A percentile compares a stretch with the other conserved stretches of the same genome.
These are phyloP conservation scores for Colletotrichum sublineola DNA, from an alignment of 2,329 filamentous ascomycete genomes.

Conservation along the genomic window DNA sequence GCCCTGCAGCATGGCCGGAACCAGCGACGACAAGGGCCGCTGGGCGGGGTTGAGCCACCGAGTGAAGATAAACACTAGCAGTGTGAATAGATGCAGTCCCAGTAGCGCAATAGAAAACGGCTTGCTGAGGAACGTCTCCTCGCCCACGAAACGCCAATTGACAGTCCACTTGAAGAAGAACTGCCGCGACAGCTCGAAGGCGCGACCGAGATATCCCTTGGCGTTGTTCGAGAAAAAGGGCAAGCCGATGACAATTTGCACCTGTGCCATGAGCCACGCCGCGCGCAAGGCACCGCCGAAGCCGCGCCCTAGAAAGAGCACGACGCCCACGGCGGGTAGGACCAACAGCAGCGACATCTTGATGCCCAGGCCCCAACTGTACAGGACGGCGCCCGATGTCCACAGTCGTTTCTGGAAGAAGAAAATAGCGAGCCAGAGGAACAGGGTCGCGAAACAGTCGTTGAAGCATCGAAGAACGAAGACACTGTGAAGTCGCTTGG, in stretches of 20 bases:
- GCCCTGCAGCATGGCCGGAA: slow-evolving; percentile 57
- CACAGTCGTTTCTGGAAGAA: slow-evolving; percentile 81
- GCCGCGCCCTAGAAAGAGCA: slow-evolving; percentile 81
- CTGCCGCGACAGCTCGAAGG: slow-evolving; percentile 90
- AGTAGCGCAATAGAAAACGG: slow-evolving; percentile 78
- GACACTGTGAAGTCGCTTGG: slow-evolving; percentile 93
- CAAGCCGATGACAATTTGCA: slow-evolving; percentile 77
- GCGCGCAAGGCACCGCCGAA: slow-evolving; percentile 75
- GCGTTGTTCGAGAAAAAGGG: slow-evolving; percentile 79
- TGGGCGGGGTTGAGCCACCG: slow-evolving; percentile 80
- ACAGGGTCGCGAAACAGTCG: slow-evolving; percentile 88
- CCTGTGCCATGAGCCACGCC: slow-evolving; percentile 78
- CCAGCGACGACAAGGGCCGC: slow-evolving; percentile 68
- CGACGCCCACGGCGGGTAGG: slow-evolving; percentile 82
- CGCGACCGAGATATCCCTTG: slow-evolving; percentile 80
- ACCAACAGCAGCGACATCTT: slow-evolving; percentile 94
- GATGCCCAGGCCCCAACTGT: slow-evolving; percentile 84
- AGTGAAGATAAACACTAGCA: slow-evolving; percentile 74
- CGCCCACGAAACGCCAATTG: slow-evolving; percentile 96
- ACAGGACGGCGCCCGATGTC: slow-evolving; percentile 79
- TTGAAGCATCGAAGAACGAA: slow-evolving; percentile 96
- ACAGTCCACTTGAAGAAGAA: slow-evolving; percentile 99
- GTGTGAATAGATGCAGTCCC: slow-evolving; percentile 72
- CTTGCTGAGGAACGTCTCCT: slow-evolving; percentile 79
- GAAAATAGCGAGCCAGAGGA: slow-evolving; percentile 86